phyloP scores from a whole-genome alignment of 2,329 filamentous ascomycete genomes.

The Neoscytalidium dimidiatum region DNA sequence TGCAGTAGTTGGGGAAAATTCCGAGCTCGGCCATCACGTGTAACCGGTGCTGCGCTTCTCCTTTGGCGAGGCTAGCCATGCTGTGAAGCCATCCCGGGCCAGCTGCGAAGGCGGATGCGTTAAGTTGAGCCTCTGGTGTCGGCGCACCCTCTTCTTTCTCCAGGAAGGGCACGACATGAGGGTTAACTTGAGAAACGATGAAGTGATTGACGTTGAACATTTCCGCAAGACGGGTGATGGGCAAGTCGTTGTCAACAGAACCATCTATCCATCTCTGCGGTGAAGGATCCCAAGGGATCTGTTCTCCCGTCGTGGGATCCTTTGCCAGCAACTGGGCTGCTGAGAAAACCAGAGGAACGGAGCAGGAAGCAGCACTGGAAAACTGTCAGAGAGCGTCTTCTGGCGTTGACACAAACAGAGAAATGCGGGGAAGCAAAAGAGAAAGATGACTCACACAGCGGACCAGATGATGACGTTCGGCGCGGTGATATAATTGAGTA shows the following conservation, averaged over 20 bases:
- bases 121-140: conserved; percentile 34
- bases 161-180: conserved; percentile 86
- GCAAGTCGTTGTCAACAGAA: conserved; percentile 90
- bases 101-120: conserved; percentile 38
- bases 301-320: conserved; percentile 75
- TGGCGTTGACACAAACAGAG: not conserved
- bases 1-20: conserved; percentile 75
- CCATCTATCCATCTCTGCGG: conserved; percentile 90
- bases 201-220: conserved; percentile 99
- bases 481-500: conserved; percentile 91
- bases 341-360: conserved; percentile 83
- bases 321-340: conserved; percentile 80
- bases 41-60: conserved; percentile 78
- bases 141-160: conserved; percentile 67
- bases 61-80: conserved; percentile 72
- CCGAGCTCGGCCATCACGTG: conserved; percentile 79
- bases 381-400: conserved; percentile 19
- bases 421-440: not conserved
- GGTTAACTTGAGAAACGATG: conserved; percentile 95
- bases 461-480: conserved; percentile 97
- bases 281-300: conserved; percentile 81
- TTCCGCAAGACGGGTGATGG: conserved; percentile 84
- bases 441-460: conserved; percentile 63
- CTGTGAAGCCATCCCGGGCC: conserved; percentile 64
- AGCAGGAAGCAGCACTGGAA: conserved; percentile 79